These are phyloP conservation scores for Arachnopeziza araneosa DNA, from an alignment of 2,329 filamentous ascomycete species.

Conservation along the genomic window DNA sequence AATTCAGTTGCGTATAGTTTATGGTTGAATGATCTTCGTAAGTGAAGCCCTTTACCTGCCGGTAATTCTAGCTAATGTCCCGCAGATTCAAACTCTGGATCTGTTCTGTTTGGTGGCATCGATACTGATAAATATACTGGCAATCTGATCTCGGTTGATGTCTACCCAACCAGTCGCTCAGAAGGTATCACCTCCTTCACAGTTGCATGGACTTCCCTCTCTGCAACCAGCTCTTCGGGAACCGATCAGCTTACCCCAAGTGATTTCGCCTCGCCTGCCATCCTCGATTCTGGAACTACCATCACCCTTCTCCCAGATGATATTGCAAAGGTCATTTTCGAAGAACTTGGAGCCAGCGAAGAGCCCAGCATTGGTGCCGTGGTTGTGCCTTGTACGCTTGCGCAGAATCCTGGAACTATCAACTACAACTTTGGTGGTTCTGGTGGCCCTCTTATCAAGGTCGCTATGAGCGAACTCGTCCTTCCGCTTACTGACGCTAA, in stretches of 20 bases:
- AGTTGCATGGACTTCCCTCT: conserved; percentile 30
- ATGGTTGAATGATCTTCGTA: conserved; percentile 33
- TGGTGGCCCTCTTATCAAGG: conserved; percentile 39
- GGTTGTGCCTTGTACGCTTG: conserved; percentile 41
- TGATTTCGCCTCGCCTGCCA: conserved; percentile 40
- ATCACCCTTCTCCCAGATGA: conserved; percentile 59
- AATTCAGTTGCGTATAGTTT: conserved; percentile 37
- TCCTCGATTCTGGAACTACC: conserved; percentile 63
- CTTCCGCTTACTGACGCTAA: conserved; percentile 27
- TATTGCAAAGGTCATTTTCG: conserved; percentile 43
- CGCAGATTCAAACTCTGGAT: conserved; percentile 29
- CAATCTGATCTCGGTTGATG: conserved; percentile 29
- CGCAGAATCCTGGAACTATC: conserved; percentile 36
- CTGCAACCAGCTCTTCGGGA: conserved; percentile 33
- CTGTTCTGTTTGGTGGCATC: conserved; percentile 40
- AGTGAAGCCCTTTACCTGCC: conserved; percentile 5
- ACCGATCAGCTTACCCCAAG: conserved; percentile 28
- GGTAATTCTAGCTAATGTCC: conserved; percentile 11
- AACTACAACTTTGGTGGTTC: conserved; percentile 44
- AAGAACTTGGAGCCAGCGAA: conserved; percentile 41
- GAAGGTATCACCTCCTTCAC: conserved; percentile 25
- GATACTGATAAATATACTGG: conserved; percentile 42
- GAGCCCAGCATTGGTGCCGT: conserved; percentile 39
- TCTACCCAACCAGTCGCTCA: conserved; percentile 20
- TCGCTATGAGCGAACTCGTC: conserved; percentile 43